These are phyloP conservation scores for Jatropha podagrica DNA, from an alignment of 441 rosid genomes.

Conservation along the genomic window DNA sequence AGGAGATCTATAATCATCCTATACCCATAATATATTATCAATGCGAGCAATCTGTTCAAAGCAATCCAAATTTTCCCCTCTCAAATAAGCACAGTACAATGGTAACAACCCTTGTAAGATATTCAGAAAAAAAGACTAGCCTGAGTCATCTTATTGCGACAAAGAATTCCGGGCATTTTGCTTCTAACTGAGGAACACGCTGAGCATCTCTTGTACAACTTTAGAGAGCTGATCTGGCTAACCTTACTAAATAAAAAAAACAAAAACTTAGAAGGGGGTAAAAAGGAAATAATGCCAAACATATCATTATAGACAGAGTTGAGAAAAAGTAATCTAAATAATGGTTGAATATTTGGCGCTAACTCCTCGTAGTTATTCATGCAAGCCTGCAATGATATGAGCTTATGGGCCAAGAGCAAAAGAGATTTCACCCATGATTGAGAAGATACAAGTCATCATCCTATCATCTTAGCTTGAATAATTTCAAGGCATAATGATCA, in stretches of 20 bases:
- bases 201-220: background rate
- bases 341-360: background rate
- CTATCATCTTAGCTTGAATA: background rate
- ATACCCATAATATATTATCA: background rate
- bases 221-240: constrained; percentile 16
- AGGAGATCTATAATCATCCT: background rate
- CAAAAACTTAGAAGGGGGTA: background rate
- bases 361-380: background rate
- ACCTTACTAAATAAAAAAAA: background rate
- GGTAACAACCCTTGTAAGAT: constrained; percentile 3
- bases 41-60: background rate
- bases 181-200: background rate
- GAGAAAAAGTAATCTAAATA: background rate
- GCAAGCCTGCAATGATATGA: background rate
- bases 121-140: background rate
- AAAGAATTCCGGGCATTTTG: background rate
- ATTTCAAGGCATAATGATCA: background rate
- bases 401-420: background rate
- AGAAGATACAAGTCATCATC: background rate
- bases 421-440: background rate
- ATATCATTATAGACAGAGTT: background rate
- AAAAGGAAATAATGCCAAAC: background rate
- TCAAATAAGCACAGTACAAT: background rate
- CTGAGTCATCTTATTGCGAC: constrained; percentile 1
- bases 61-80: background rate